Percentiles rank a stretch among this genome's conserved stretches.
Conservation (phyloP, 1,284 basidiomycete genomes). For the Ustilago xerochloae region DNA sequence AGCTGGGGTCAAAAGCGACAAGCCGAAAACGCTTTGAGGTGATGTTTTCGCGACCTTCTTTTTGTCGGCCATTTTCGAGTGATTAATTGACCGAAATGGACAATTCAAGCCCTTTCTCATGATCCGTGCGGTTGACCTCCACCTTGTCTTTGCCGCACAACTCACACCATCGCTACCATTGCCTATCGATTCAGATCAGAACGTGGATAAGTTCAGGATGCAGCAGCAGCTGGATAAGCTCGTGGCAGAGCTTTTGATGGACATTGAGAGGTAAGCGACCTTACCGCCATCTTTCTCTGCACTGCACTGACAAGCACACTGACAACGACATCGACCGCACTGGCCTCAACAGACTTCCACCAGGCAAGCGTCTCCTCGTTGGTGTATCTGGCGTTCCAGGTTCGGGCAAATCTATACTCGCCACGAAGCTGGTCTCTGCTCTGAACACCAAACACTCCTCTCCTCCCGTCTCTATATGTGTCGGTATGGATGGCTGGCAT, state of each 20-base stretch:
- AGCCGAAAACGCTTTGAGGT: no score
- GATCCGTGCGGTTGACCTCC: constrained; percentile 14
- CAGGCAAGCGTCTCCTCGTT: constrained; percentile 75
- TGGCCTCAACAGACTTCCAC: constrained; percentile 69
- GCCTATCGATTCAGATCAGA: neutral
- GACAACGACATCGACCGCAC: neutral
- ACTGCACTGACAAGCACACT: neutral
- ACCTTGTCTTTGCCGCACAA: neutral
- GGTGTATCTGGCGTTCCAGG: constrained; percentile 83
- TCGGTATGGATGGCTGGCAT: constrained; percentile 89
- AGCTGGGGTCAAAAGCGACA: no score
- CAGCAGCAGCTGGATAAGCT: constrained; percentile 26
- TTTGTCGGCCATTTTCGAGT: constrained; percentile 5
- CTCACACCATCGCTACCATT: neutral
- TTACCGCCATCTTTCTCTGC: no score
- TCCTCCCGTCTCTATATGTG: constrained; percentile 72
- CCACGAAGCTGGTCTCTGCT: constrained; percentile 72
- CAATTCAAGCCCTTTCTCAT: neutral
- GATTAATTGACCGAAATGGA: neutral
- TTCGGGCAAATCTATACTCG: constrained; percentile 82
- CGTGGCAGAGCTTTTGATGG: constrained; percentile 4
- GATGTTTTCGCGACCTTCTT: constrained; percentile 3
- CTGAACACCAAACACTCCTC: constrained; percentile 32
- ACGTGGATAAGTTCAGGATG: neutral
- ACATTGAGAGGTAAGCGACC: constrained; percentile 12